Evolutionary conservation across 2,329 filamentous ascomycete species (phyloP).

Genomic region (Leptodontidium sp.): DNA sequence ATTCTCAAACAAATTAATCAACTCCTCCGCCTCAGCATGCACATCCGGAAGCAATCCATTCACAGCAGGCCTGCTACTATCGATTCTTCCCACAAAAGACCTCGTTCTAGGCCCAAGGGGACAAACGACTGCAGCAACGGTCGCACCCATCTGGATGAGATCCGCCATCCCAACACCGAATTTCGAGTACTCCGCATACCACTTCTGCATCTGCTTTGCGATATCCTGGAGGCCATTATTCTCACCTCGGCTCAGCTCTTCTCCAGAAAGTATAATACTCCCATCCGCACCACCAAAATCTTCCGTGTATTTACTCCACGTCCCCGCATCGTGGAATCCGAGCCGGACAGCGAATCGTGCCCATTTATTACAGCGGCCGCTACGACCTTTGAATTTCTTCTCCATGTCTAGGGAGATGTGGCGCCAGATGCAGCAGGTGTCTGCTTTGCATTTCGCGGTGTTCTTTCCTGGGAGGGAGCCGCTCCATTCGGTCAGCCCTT

Average conservation of each 20-base stretch:
- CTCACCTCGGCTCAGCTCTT: slow-evolving; percentile 50
- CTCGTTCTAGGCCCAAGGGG: slow-evolving; percentile 60
- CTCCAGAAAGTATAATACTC: slow-evolving; percentile 50
- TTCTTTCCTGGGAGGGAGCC: slow-evolving; percentile 16
- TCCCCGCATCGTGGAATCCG: slow-evolving; percentile 58
- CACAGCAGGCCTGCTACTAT: slow-evolving; percentile 52
- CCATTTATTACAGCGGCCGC: slow-evolving; percentile 50
- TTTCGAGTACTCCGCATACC: slow-evolving; percentile 49
- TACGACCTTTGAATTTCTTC: slow-evolving; percentile 21
- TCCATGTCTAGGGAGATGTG: slow-evolving; percentile 28
- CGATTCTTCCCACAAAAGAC: slow-evolving; percentile 60
- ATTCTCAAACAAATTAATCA: slow-evolving; percentile 50
- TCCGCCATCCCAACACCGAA: slow-evolving; percentile 60
- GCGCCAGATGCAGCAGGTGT: slow-evolving; percentile 35
- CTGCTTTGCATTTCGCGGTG: slow-evolving; percentile 18
- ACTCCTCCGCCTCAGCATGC: slow-evolving; percentile 52
- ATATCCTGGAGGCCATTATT: slow-evolving; percentile 59
- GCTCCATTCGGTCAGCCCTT: slow-evolving; percentile 16
- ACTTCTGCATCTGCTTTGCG: slow-evolving; percentile 48
- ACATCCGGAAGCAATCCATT: slow-evolving; percentile 55
- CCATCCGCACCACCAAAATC: slow-evolving; percentile 55
- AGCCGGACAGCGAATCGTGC: slow-evolving; percentile 56
- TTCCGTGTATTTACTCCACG: slow-evolving; percentile 50
- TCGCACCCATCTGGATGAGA: slow-evolving; percentile 58
- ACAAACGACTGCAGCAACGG: slow-evolving; percentile 50